Evolutionary conservation across 2,329 filamentous ascomycete genomes (phyloP).

Genomic region (Calycina herbarum): DNA sequence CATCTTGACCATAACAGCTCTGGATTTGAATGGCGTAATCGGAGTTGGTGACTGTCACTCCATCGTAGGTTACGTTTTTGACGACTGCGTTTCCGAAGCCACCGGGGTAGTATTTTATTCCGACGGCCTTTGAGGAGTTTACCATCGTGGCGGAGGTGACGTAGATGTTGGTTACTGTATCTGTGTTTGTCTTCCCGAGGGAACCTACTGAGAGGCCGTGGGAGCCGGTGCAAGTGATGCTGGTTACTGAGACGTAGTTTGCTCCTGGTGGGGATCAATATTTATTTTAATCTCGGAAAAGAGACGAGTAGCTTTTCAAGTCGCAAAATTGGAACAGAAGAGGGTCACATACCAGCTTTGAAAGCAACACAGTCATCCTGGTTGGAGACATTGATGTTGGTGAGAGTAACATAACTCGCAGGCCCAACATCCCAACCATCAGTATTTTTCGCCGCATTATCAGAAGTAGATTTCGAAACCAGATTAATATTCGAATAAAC

Average conservation of each 20-base stretch:
- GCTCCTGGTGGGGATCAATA: constrained; percentile 22
- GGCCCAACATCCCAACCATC: constrained; percentile 52
- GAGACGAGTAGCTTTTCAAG: too few species aligned
- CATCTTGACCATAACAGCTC: constrained; percentile 44
- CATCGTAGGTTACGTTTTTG: constrained; percentile 44
- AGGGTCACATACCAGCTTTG: constrained; percentile 42
- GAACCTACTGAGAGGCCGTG: constrained; percentile 50
- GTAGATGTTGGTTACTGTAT: constrained; percentile 46
- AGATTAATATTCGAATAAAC: constrained; percentile 42
- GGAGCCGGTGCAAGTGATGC: constrained; percentile 46
- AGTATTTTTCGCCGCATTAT: constrained; percentile 50
- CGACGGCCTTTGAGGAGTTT: constrained; percentile 45
- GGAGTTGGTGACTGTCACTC: constrained; percentile 40
- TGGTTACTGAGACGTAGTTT: constrained; percentile 44
- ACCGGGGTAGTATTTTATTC: constrained; percentile 48
- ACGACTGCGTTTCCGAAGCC: constrained; percentile 43
- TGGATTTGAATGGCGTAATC: constrained; percentile 49
- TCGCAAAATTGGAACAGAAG: too few species aligned
- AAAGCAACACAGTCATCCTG: constrained; percentile 60
- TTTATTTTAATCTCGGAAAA: too few species aligned
- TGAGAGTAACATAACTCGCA: constrained; percentile 49
- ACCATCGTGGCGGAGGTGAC: constrained; percentile 44
- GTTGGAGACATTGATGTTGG: constrained; percentile 51
- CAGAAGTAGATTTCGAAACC: constrained; percentile 42
- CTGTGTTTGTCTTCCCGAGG: constrained; percentile 42